Evolutionary conservation across 805 yeast species (phyloP), one percentile per base, ranked within the genome.

Genomic region (Yamadazyma endophytica): DNA sequence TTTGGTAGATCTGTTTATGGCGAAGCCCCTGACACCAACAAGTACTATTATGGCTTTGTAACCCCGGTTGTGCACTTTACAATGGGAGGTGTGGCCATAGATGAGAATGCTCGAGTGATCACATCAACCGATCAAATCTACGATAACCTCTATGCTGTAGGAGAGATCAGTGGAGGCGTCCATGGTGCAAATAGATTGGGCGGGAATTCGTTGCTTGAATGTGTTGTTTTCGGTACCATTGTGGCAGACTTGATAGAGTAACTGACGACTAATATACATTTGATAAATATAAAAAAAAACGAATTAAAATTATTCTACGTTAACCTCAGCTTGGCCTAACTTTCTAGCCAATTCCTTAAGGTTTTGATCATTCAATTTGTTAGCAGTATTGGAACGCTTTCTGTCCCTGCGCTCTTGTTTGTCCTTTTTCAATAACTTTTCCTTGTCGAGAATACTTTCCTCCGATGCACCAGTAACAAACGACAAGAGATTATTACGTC

Each of bases 31-130:
- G 17, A 21, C 6, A 28, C 41, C 3, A 50, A 68, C 1, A 37
- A 38, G 2, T 37, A 73, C 4, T 74, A 58, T 46, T 67, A 64
- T 33, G 81, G 78, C 4, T 61, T 70, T 29, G 61, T 74, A 4
- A 77, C 82, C 0, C 82, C 82, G 4, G 80, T 75, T 5, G 67
- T 78, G 20, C 85, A 78, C 49, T 78, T 75, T 50, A 74, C 83
- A 6, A 78, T 77, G 83, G 86, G 87, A 14, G 86, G 87, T 27
- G 73, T 76, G 3, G 67, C 67, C 47, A 73, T 77, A 29, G 64
- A 75, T 46, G 69, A 61, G 14, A 40, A 62, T 18, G 59, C 73
- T 0, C 68, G 64, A 31, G 76, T 73, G 3, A 24, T 67, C 4
- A 36, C 37, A 4, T 45, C 54, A 24, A 43, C 58, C 19, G 46